Base-by-base conservation (phyloP, 768 basidiomycete genomes). In the Lactifluus subvellereus region DNA sequence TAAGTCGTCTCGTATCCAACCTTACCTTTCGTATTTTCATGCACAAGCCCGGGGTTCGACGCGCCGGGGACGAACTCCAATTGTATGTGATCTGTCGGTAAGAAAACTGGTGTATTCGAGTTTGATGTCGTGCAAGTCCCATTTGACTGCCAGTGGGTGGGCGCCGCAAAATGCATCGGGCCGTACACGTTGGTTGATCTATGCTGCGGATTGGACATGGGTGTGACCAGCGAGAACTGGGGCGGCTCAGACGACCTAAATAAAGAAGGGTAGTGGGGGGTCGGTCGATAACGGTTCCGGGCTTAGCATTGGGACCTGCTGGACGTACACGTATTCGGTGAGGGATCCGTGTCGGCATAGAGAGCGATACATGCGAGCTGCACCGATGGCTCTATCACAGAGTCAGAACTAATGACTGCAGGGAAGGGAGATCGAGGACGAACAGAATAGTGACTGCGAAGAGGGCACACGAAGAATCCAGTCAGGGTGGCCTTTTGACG, bases 281-380 rank as follows among this genome's bases (percentile, higher is more conserved):
- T 33, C 18, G 11, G 7, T 27, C 20, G 8, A 55, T n/a, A 48
- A 40, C 10, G 45, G 4, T 5, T 20, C 1, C 7, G 1, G 22
- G 16, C 4, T 38, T 22, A 32, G 30, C 5, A 18, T 49, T 18
- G 54, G n/a, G 57, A 61, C 33, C 4, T 10, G 30, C 20, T 35
- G 32, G 11, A 45, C 62, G 57, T 49, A 63, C 62, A 33, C 30
- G 38, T 40, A 63, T 63, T 54, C 52, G 9, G 62, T 63, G 57
- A 63, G 22, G 22, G 47, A 48, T 27, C 47, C 47, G 22, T 27
- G 22, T 48, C 27, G 22, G 11, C 22, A 48, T 22, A 48, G 47
- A 48, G 47, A 27, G 47, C 47, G 47, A 13, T 48, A 48, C 47
- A 48, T 48, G 47, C 62, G 62, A 48, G 62, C 27, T 22, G 62